Base-by-base conservation (phyloP, 495 filamentous ascomycete species). In the Neohortaea acidophila region DNA sequence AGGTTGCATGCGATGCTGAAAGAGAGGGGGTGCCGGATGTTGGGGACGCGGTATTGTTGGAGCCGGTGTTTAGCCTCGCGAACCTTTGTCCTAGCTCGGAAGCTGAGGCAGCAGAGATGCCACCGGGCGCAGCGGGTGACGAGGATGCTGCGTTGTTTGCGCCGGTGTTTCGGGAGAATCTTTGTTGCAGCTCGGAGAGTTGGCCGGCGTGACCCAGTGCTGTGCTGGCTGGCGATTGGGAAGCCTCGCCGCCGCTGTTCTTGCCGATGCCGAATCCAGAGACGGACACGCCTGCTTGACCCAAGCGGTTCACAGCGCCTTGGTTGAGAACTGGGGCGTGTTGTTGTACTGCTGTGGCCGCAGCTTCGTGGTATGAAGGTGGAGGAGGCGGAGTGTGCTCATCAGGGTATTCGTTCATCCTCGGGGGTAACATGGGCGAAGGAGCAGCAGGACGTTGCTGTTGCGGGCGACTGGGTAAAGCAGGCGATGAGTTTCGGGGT, bases 241-340 rank as follows among this genome's bases (percentile, higher is more conserved):
- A 20, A 13, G 14, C 19, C 11, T 27, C 15, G 14, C 2, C n/a
- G 30, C 10, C 10, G 37, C 22, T 21, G 43, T n/a, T 36, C 28
- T 29, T 19, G 0, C 18, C 36, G 26, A 93, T 91, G 12, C 79
- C 79, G 28, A 94, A 64, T 0, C 69, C 81, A 1, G 87, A 83
- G 2, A 94, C 84, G 0, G 76, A 81, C 29, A 94, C 66, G 2
- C 87, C 87, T 4, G 85, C 77, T 38, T 73, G 69, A 13, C 77
- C 69, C 5, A 96, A 65, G 17, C 84, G 68, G 24, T 61, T 64
- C 23, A 81, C 52, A 13, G 84, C 71, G 2, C 63, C 69, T 51
- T 82, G 77, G 41, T 87, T 86, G 18, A 87, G 33, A 0, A 13
- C 5, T 58, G 49, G 43, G 33, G 58, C 46, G 17, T 55, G 45